phyloP scores from a whole-genome alignment of 352 stramenopile genomes.

The Globisporangium perplexum region DNA sequence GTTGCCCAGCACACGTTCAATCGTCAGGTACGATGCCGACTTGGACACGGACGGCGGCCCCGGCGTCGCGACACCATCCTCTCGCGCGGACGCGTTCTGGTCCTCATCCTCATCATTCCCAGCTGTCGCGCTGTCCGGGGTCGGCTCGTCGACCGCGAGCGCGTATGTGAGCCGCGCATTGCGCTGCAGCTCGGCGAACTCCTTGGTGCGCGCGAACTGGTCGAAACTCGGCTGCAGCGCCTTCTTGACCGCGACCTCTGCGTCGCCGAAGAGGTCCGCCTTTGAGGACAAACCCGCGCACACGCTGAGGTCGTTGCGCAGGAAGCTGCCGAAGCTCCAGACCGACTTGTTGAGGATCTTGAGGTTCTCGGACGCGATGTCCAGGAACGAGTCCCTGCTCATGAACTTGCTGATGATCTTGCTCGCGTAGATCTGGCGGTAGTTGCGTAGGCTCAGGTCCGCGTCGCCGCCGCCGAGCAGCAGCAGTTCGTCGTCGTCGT shows the following conservation, averaged over 20 bases:
- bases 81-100: slow-evolving; percentile 8
- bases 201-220: slow-evolving; percentile 46
- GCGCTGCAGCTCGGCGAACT: slow-evolving; percentile 48
- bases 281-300: slow-evolving; percentile 68
- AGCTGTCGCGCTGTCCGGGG: not conserved
- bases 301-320: slow-evolving; percentile 72
- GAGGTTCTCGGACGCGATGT: slow-evolving; percentile 75
- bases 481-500: slow-evolving; percentile 10
- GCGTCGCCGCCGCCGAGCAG: slow-evolving; percentile 17
- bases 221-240: slow-evolving; percentile 67
- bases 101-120: slow-evolving; percentile 8
- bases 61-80: slow-evolving; percentile 2
- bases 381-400: slow-evolving; percentile 71
- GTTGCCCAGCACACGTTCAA: slow-evolving; percentile 72
- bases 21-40: slow-evolving; percentile 50
- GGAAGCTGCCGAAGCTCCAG: slow-evolving; percentile 65
- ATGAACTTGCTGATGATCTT: slow-evolving; percentile 88
- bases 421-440: slow-evolving; percentile 66
- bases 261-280: slow-evolving; percentile 73
- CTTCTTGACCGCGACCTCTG: slow-evolving; percentile 63
- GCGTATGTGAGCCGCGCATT: slow-evolving; percentile 55
- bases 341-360: slow-evolving; percentile 79
- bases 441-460: slow-evolving; percentile 18
- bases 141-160: slow-evolving; percentile 15
- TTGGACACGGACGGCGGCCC: slow-evolving; percentile 12